Conservation (phyloP, 1,139 yeast species). For the Saccharomyces hybrid region DNA sequence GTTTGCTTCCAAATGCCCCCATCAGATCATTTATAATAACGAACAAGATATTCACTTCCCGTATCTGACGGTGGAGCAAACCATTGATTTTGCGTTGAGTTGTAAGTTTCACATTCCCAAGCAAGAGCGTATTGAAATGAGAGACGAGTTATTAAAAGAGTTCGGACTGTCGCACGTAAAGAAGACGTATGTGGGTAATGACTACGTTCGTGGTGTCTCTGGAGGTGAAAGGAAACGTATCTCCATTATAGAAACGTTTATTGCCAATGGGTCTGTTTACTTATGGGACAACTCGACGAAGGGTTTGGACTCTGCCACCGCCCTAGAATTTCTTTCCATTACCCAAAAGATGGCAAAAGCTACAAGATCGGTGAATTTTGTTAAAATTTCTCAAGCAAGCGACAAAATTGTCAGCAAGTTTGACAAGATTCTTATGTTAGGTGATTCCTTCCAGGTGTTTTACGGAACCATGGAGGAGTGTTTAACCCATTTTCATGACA, state of each 20-base stretch:
- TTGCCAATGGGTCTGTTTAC: conserved; percentile 41
- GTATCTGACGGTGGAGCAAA: conserved; percentile 42
- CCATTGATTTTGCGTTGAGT: conserved; percentile 35
- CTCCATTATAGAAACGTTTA: conserved; percentile 42
- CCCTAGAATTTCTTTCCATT: conserved; percentile 43
- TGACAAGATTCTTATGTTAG: conserved; percentile 42
- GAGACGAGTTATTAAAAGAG: conserved; percentile 35
- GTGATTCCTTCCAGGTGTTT: conserved; percentile 40
- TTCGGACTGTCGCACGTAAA: conserved; percentile 40
- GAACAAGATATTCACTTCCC: conserved; percentile 47
- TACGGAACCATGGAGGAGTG: conserved; percentile 41
- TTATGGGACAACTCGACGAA: conserved; percentile 53
- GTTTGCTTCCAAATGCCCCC: conserved; percentile 17
- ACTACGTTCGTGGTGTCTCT: conserved; percentile 39
- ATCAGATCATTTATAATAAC: conserved; percentile 42
- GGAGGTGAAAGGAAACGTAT: conserved; percentile 43
- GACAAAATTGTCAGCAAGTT: conserved; percentile 42
- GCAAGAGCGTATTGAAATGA: conserved; percentile 33
- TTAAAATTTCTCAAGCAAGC: conserved; percentile 46
- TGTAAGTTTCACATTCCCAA: conserved; percentile 33
- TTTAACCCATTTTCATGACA: conserved; percentile 37
- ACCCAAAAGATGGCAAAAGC: conserved; percentile 39
- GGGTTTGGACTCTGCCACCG: conserved; percentile 46
- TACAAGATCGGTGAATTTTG: conserved; percentile 40
- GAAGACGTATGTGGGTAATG: conserved; percentile 39